These are phyloP conservation scores for Neoboletus brunneissimus DNA, from an alignment of 768 basidiomycete genomes.

Conservation along the genomic window DNA sequence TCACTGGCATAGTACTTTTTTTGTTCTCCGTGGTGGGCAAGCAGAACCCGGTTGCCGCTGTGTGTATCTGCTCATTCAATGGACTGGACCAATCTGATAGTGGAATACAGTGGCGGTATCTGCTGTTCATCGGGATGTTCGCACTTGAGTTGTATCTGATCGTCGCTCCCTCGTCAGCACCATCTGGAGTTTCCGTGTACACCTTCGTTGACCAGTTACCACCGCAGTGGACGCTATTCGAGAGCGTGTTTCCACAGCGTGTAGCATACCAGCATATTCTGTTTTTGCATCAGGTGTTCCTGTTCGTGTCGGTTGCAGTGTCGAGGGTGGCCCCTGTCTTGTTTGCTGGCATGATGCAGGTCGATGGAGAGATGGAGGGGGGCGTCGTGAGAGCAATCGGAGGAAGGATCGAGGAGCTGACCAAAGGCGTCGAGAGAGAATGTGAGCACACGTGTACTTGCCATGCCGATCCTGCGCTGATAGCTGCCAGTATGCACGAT, in stretches of 20 bases:
- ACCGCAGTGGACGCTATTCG: slow-evolving; percentile 31
- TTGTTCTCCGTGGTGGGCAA: slow-evolving; percentile 62
- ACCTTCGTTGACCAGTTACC: slow-evolving; percentile 23
- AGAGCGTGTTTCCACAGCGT: slow-evolving; percentile 55
- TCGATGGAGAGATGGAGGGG: slow-evolving; percentile 29
- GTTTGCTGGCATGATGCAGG: slow-evolving; percentile 38
- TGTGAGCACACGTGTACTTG: slow-evolving; percentile 32
- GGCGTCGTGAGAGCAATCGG: slow-evolving; percentile 37
- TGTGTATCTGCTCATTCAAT: slow-evolving; percentile 39
- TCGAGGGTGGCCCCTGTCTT: slow-evolving; percentile 68
- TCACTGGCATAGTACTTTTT: slow-evolving; percentile 53
- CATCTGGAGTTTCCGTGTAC: slow-evolving; percentile 10
- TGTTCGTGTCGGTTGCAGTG: slow-evolving; percentile 71
- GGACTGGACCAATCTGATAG: slow-evolving; percentile 13
- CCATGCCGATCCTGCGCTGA: slow-evolving; percentile 1
- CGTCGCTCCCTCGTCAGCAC: slow-evolving; percentile 42
- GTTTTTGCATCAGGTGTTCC: slow-evolving; percentile 74
- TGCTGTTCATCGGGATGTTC: slow-evolving; percentile 61
- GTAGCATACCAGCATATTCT: slow-evolving; percentile 74
- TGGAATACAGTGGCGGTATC: slow-evolving; percentile 68
- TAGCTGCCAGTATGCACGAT: slow-evolving; percentile 43
- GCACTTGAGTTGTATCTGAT: slow-evolving; percentile 64
- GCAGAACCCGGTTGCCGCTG: slow-evolving; percentile 59
- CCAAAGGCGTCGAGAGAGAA: slow-evolving; percentile 53
- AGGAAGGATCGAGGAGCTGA: slow-evolving; percentile 41